A percentile compares a stretch with the other conserved stretches of the same genome.
Evolutionary conservation across 2,329 filamentous ascomycete species (phyloP).

Genomic region (Aspergillus flavus): DNA sequence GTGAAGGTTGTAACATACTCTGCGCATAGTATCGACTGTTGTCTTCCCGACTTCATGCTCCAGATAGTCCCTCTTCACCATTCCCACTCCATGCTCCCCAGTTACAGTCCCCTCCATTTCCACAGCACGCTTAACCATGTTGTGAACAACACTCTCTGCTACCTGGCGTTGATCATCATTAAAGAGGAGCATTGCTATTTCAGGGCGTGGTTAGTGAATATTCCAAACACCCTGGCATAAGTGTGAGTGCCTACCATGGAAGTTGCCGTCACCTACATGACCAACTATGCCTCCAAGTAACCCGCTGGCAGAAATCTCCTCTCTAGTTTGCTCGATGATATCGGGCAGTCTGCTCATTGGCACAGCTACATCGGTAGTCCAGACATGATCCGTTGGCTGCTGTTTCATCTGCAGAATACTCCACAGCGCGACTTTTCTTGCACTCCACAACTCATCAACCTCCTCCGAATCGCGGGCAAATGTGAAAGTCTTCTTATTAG

Average conservation of each 20-base stretch:
- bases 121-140: slow-evolving; percentile 70
- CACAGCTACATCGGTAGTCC: slow-evolving; percentile 83
- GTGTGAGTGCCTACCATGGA: slow-evolving; percentile 56
- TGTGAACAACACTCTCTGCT: slow-evolving; percentile 63
- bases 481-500: slow-evolving; percentile 55
- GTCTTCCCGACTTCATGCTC: slow-evolving; percentile 62
- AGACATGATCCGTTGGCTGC: slow-evolving; percentile 63
- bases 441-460: slow-evolving; percentile 72
- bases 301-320: slow-evolving; percentile 64
- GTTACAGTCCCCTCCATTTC: slow-evolving; percentile 73
- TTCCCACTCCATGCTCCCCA: slow-evolving; percentile 71
- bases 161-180: slow-evolving; percentile 59
- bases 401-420: slow-evolving; percentile 68
- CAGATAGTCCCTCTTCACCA: slow-evolving; percentile 69
- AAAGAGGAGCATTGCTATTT: slow-evolving; percentile 62
- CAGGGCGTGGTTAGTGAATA: background rate
- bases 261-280: slow-evolving; percentile 75
- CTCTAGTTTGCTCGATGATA: slow-evolving; percentile 71
- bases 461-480: slow-evolving; percentile 68
- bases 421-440: slow-evolving; percentile 74
- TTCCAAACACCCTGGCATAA: background rate
- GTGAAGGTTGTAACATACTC: slow-evolving; percentile 45
- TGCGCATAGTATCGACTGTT: slow-evolving; percentile 67
- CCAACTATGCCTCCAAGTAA: slow-evolving; percentile 69
- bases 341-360: slow-evolving; percentile 71